Percentiles rank a stretch among this genome's conserved stretches.
phyloP scores from a whole-genome alignment of 2,329 filamentous ascomycete genomes.

The Diaporthe eres region DNA sequence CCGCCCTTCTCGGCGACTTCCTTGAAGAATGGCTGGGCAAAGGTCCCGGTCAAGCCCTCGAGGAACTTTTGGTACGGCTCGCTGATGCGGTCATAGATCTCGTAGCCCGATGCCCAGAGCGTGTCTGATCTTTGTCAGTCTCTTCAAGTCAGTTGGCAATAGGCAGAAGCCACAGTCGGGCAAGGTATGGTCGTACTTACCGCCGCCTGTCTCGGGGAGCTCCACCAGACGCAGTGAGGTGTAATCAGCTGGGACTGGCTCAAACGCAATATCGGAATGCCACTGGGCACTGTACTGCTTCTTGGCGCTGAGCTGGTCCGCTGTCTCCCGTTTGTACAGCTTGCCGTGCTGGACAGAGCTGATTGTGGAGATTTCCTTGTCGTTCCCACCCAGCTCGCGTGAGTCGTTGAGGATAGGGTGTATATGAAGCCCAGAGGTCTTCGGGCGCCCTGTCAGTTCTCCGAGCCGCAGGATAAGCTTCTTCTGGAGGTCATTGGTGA shows the following conservation, averaged over 20 bases:
- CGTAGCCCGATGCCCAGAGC: conserved; percentile 59
- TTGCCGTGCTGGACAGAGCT: conserved; percentile 63
- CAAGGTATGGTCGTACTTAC: conserved; percentile 44
- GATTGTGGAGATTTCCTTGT: conserved; percentile 73
- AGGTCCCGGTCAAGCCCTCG: conserved; percentile 60
- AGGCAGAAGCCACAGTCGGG: background rate
- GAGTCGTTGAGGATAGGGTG: conserved; percentile 70
- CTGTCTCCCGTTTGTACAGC: conserved; percentile 48
- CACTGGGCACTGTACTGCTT: conserved; percentile 57
- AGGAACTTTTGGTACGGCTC: conserved; percentile 63
- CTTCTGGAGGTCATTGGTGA: conserved; percentile 73
- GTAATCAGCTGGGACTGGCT: conserved; percentile 67
- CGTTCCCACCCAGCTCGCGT: conserved; percentile 65
- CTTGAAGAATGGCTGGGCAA: conserved; percentile 58
- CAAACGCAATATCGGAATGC: conserved; percentile 69
- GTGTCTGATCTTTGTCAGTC: conserved; percentile 52
- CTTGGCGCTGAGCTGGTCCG: conserved; percentile 50
- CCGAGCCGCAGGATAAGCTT: conserved; percentile 71
- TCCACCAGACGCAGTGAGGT: conserved; percentile 65
- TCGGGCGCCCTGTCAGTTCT: conserved; percentile 70
- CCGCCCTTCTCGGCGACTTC: conserved; percentile 55
- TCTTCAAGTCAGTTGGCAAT: background rate
- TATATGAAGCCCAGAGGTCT: conserved; percentile 70
- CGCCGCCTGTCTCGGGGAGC: conserved; percentile 56
- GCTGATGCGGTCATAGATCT: conserved; percentile 64